A percentile compares a stretch with the other conserved stretches of the same genome.
phyloP scores from a whole-genome alignment of 257 asterid species.

The Phtheirospermum japonicum region DNA sequence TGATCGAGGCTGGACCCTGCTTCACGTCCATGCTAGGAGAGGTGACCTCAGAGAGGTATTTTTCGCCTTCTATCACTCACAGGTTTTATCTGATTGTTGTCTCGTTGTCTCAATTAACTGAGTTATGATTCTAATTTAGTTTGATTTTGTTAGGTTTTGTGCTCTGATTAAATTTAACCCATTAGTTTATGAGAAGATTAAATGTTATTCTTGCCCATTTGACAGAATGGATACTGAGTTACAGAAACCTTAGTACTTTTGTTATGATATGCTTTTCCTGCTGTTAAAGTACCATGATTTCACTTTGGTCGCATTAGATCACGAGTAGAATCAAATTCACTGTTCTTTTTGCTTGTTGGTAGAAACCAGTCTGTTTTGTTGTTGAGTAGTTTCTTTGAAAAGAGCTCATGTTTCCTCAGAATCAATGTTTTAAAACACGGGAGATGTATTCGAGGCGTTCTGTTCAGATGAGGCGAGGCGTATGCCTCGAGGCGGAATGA shows the following conservation, averaged over 20 bases:
- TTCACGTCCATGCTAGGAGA: conserved; percentile 72
- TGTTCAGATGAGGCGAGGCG: too few relatives aligned
- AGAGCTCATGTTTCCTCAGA: too few relatives aligned
- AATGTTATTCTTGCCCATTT: background rate
- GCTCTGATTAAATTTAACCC: background rate
- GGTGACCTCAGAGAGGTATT: conserved; percentile 86
- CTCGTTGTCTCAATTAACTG: background rate
- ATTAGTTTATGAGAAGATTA: background rate
- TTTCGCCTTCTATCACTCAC: background rate
- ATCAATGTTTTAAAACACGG: too few relatives aligned
- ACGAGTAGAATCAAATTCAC: background rate
- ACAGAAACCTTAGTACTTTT: background rate
- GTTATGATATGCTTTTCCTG: background rate
- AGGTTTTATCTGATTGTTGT: conserved; percentile 6
- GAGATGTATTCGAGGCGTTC: too few relatives aligned
- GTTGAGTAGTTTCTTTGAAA: background rate
- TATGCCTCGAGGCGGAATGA: too few relatives aligned
- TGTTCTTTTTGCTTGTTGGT: background rate
- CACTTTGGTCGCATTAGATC: background rate
- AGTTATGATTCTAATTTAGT: background rate
- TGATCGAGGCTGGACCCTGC: conserved; percentile 94
- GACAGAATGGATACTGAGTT: background rate
- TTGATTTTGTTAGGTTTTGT: conserved; percentile 3
- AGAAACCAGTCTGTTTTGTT: background rate
- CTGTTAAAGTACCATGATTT: background rate